These are phyloP conservation scores for Dactylella cylindrospora DNA, from an alignment of 2,329 filamentous ascomycete species.

Conservation along the genomic window DNA sequence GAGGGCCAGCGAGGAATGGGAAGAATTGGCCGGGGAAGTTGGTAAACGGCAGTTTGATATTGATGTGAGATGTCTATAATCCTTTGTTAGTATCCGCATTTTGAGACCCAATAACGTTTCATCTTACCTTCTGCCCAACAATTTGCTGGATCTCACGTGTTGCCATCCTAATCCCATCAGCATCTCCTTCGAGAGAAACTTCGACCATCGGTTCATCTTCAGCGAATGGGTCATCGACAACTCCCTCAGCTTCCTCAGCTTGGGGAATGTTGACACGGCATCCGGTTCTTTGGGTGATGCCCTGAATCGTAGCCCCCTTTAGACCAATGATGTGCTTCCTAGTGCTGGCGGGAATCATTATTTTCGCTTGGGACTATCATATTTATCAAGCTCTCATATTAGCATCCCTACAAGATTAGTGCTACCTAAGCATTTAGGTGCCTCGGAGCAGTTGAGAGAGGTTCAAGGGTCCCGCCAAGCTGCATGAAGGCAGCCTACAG, in stretches of 20 bases:
- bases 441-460: conserved; percentile 5
- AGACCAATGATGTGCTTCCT: conserved; percentile 91
- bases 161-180: conserved; percentile 80
- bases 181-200: conserved; percentile 86
- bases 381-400: conserved; percentile 57
- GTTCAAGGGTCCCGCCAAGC: conserved; percentile 52
- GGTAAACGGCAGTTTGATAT: conserved; percentile 72
- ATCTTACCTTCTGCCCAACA: conserved; percentile 73
- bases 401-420: conserved; percentile 46
- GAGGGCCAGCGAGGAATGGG: conserved; percentile 84
- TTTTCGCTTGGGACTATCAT: conserved; percentile 48
- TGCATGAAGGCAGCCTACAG: conserved; percentile 26
- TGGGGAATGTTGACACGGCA: conserved; percentile 88
- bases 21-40: conserved; percentile 82
- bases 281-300: conserved; percentile 83
- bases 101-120: too few relatives aligned
- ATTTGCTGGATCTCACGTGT: conserved; percentile 82
- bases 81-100: conserved; percentile 5
- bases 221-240: conserved; percentile 60
- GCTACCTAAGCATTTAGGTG: neutral
- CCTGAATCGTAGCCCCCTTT: conserved; percentile 84
- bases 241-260: conserved; percentile 64
- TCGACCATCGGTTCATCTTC: conserved; percentile 82
- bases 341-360: conserved; percentile 79
- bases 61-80: conserved; percentile 59